phyloP scores from a whole-genome alignment of 2,329 filamentous ascomycete genomes.

The Venturia pyrina region DNA sequence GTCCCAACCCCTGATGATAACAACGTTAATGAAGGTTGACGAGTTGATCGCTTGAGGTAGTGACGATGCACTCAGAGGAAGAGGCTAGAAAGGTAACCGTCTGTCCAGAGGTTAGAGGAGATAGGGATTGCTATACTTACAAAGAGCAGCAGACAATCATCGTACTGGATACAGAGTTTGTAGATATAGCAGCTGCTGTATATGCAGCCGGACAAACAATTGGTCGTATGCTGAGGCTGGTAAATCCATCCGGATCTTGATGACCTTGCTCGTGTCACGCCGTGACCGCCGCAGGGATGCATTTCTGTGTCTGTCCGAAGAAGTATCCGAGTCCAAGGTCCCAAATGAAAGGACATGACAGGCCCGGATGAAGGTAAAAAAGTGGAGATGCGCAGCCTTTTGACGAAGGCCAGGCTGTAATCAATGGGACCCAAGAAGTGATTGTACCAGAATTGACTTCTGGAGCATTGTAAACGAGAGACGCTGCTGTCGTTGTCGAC shows the following conservation, averaged over 20 bases:
- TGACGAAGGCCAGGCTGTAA: neutral
- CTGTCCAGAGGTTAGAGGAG: neutral
- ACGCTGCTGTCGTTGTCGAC: neutral
- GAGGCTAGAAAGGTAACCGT: neutral
- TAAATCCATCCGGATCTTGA: neutral
- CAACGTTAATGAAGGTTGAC: neutral
- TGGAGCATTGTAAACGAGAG: neutral
- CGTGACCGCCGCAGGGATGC: neutral
- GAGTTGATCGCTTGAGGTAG: neutral
- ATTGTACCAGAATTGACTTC: neutral
- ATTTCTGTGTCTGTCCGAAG: neutral
- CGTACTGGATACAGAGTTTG: neutral
- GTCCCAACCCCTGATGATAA: neutral
- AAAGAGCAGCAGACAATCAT: slow-evolving; percentile 1
- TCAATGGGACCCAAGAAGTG: neutral
- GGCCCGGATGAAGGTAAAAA: neutral
- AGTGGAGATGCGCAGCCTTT: neutral
- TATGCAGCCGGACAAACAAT: neutral
- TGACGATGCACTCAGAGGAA: neutral
- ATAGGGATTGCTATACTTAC: neutral
- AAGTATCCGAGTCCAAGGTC: neutral
- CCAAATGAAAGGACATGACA: neutral
- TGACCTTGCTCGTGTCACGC: slow-evolving; percentile 1
- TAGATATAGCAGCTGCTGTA: neutral
- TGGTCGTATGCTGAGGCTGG: neutral